A percentile compares a stretch with the other conserved stretches of the same genome.
Conservation (phyloP, 495 filamentous ascomycete species). For the Penicillium waksmanii region DNA sequence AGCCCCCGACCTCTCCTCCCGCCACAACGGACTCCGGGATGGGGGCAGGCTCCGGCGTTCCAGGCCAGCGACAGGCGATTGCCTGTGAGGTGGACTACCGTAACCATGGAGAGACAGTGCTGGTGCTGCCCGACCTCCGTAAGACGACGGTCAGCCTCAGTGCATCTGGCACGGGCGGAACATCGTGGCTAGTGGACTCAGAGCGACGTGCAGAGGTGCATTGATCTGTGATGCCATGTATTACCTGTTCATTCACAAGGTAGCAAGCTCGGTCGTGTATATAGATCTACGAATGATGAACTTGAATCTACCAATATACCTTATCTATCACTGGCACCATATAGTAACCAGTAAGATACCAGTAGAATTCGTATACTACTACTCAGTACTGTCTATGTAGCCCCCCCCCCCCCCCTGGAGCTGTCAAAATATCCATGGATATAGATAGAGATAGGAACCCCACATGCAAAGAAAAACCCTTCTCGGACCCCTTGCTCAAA, state of each 20-base stretch:
- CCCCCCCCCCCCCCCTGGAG: not conserved
- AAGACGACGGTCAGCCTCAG: conserved; percentile 79
- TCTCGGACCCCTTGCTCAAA: not conserved
- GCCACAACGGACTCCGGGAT: conserved; percentile 20
- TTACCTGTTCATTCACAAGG: not conserved
- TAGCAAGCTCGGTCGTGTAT: conserved; percentile 3
- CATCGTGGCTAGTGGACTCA: conserved; percentile 65
- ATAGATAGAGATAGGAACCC: not conserved
- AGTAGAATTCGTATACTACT: too few species aligned
- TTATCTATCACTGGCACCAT: not conserved
- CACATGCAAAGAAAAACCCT: not conserved
- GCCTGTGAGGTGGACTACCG: conserved; percentile 79
- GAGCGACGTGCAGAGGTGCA: conserved; percentile 39
- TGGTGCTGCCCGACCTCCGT: conserved; percentile 73
- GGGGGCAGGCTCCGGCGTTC: conserved; percentile 17
- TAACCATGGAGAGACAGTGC: conserved; percentile 74
- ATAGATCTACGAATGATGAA: conserved; percentile 16
- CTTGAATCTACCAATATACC: not conserved
- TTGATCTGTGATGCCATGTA: conserved; percentile 2
- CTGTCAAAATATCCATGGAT: not conserved
- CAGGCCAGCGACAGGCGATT: conserved; percentile 43
- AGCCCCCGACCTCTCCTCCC: conserved; percentile 22
- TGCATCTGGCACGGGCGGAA: conserved; percentile 56
- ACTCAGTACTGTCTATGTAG: too few species aligned
- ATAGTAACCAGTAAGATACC: not conserved